Percentiles rank a stretch among this genome's conserved stretches.
Evolutionary conservation across 1,284 basidiomycete species (phyloP).

Genomic region (Papiliotrema fonsecae): DNA sequence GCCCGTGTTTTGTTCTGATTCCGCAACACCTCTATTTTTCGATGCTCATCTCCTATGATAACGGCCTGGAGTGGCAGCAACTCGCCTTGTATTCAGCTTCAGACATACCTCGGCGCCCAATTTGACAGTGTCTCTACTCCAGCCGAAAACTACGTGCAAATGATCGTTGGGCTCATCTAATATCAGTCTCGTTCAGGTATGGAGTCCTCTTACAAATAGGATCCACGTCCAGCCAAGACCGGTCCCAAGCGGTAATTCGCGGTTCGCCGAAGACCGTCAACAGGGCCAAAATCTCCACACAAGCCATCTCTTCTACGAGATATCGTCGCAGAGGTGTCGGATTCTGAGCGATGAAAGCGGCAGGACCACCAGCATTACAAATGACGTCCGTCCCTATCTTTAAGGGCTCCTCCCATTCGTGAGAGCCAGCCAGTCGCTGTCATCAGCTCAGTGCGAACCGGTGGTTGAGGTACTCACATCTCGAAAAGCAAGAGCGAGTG

Average conservation of each 20-base stretch:
- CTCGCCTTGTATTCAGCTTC: not conserved
- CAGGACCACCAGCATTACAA: slow-evolving; percentile 10
- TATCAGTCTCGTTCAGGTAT: not conserved
- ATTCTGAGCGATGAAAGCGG: slow-evolving; percentile 7
- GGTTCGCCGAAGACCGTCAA: slow-evolving; percentile 10
- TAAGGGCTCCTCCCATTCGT: slow-evolving; percentile 18
- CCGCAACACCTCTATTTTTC: not conserved
- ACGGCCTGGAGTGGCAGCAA: not conserved
- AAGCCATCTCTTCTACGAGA: slow-evolving; percentile 22
- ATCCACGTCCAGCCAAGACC: slow-evolving; percentile 7
- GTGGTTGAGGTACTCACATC: slow-evolving; percentile 14
- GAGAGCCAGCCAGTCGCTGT: slow-evolving; percentile 14
- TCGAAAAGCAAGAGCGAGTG: slow-evolving; percentile 13
- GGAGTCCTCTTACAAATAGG: not conserved
- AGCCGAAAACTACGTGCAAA: slow-evolving; percentile 18
- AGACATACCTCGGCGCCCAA: not conserved
- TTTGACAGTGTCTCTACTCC: slow-evolving; percentile 8
- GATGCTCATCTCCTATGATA: not conserved
- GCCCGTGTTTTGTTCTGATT: not conserved
- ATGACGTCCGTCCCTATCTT: slow-evolving; percentile 9
- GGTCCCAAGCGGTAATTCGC: slow-evolving; percentile 7
- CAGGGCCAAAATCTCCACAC: slow-evolving; percentile 13
- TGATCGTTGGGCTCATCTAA: slow-evolving; percentile 8
- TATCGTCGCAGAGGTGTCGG: slow-evolving; percentile 13
- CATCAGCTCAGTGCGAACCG: not conserved